Evolutionary conservation across 2,329 filamentous ascomycete genomes (phyloP), one percentile per base, ranked within the genome.

Genomic region (Venturia aucupariae): DNA sequence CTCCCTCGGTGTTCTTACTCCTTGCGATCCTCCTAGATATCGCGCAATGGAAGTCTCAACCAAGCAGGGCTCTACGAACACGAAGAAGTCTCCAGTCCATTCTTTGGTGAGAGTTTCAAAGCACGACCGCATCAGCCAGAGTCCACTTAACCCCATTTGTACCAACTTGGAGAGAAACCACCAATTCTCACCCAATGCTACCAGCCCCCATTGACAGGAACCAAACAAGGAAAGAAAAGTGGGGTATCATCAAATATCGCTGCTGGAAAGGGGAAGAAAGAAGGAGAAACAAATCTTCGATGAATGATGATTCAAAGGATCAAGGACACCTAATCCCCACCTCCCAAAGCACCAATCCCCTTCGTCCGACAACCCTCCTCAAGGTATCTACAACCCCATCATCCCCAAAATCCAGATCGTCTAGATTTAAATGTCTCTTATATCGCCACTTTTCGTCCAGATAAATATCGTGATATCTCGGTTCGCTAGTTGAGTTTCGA

Each of bases 401-500:
- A 66, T 89, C 86, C 2, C 79, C 88, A 78, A 90, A 91, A 71
- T 92, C 89, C 72, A 93, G 78, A 75, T 93, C 90, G 73, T 93
- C 90, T 51, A 93, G 77, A 70, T 91, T 92, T 41, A 93, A 75
- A 74, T 93, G 90, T 64, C 81, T 79, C 59, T 75, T 77, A 70
- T 90, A 81, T 66, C 82, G 81, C 87, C 88, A 92, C 3, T 90
- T 83, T 72, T 90, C 84, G 65, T 86, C 80, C 69, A 92, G 87
- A 39, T 81, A 76, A 62, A 91, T 70, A 1, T 84, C 84, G 30
- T 61, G 60, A 30, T 46, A 27, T 24, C 62, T 60, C 27, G 66
- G 65, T 27, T 27, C 57, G 30, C 2, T 44, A 60, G 59, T 64
- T 19, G n/a, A 15, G 1, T 63, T 55, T 19, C 71, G 67, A 39